These are phyloP conservation scores for Fusarium brevicatenulatum DNA, from an alignment of 2,329 filamentous ascomycete genomes.

Conservation along the genomic window DNA sequence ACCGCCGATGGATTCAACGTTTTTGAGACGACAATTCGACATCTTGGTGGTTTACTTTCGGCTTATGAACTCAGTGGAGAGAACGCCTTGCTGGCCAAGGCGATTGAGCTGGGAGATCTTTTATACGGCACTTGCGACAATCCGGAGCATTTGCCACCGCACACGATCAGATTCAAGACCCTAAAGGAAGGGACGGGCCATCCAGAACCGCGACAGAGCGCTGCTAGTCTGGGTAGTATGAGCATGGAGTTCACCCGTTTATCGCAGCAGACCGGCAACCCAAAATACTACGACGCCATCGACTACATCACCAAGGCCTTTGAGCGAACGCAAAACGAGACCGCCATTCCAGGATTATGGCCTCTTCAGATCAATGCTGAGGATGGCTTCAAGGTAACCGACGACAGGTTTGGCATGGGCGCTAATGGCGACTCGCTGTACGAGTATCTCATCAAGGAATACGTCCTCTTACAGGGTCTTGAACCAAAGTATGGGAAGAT, in stretches of 20 bases:
- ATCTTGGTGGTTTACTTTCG: slow-evolving; percentile 72
- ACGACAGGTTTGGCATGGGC: slow-evolving; percentile 55
- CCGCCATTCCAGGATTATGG: slow-evolving; percentile 69
- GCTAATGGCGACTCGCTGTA: slow-evolving; percentile 67
- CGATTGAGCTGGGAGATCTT: slow-evolving; percentile 68
- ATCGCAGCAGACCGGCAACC: slow-evolving; percentile 68
- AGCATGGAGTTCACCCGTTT: slow-evolving; percentile 71
- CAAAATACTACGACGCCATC: slow-evolving; percentile 69
- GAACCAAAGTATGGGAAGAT: slow-evolving; percentile 53
- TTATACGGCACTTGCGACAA: slow-evolving; percentile 74
- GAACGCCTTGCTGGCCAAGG: slow-evolving; percentile 65
- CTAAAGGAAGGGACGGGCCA: slow-evolving; percentile 51
- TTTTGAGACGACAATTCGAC: slow-evolving; percentile 75
- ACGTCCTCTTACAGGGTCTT: slow-evolving; percentile 71
- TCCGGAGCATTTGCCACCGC: slow-evolving; percentile 68
- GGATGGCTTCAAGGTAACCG: slow-evolving; percentile 45
- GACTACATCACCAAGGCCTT: slow-evolving; percentile 66
- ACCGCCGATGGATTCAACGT: slow-evolving; percentile 61
- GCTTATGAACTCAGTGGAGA: slow-evolving; percentile 73
- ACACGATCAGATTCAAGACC: slow-evolving; percentile 55
- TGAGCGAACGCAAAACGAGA: slow-evolving; percentile 61
- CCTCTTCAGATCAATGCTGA: slow-evolving; percentile 63
- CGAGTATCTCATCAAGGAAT: slow-evolving; percentile 74
- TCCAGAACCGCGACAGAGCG: slow-evolving; percentile 45
- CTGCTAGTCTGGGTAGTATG: slow-evolving; percentile 62